Percentiles rank a stretch among this genome's conserved stretches.
Conservation (phyloP, 306 rosid species). For the Cicer cuneatum region DNA sequence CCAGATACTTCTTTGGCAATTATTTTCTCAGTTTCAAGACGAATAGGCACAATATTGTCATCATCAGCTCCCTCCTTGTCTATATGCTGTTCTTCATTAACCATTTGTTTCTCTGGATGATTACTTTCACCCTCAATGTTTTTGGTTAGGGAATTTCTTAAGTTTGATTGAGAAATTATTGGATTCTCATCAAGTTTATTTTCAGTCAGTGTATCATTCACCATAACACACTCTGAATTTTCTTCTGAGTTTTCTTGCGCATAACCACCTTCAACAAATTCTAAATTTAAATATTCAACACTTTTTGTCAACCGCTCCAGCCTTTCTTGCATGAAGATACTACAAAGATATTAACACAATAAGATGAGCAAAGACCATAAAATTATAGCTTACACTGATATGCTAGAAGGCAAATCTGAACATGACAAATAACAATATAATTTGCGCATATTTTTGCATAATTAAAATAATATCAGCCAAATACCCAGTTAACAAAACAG, state of each 20-base stretch:
- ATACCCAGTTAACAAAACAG: slow-evolving; percentile 25
- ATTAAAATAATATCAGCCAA: slow-evolving; percentile 32
- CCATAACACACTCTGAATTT: slow-evolving; percentile 50
- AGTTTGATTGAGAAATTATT: slow-evolving; percentile 52
- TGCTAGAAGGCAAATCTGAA: slow-evolving; percentile 31
- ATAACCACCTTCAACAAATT: slow-evolving; percentile 52
- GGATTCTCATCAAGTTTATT: slow-evolving; percentile 51
- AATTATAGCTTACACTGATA: slow-evolving; percentile 26
- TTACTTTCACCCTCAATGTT: slow-evolving; percentile 44
- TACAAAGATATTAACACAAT: slow-evolving; percentile 57
- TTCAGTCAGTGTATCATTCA: slow-evolving; percentile 49
- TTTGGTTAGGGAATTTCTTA: slow-evolving; percentile 47
- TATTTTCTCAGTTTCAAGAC: slow-evolving; percentile 53
- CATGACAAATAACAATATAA: slow-evolving; percentile 10
- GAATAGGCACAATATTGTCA: slow-evolving; percentile 49
- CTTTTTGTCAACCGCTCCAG: slow-evolving; percentile 81
- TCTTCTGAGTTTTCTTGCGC: slow-evolving; percentile 58
- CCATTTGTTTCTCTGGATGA: slow-evolving; percentile 51
- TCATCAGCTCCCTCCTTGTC: slow-evolving; percentile 41
- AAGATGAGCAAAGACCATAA: slow-evolving; percentile 35
- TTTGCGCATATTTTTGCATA: slow-evolving; percentile 1
- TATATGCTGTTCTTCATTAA: slow-evolving; percentile 51
- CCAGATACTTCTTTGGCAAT: slow-evolving; percentile 54
- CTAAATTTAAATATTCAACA: slow-evolving; percentile 66
- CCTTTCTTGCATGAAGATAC: slow-evolving; percentile 97